phyloP scores from a whole-genome alignment of 2,329 filamentous ascomycete species.

The Teratosphaeria nubilosa region DNA sequence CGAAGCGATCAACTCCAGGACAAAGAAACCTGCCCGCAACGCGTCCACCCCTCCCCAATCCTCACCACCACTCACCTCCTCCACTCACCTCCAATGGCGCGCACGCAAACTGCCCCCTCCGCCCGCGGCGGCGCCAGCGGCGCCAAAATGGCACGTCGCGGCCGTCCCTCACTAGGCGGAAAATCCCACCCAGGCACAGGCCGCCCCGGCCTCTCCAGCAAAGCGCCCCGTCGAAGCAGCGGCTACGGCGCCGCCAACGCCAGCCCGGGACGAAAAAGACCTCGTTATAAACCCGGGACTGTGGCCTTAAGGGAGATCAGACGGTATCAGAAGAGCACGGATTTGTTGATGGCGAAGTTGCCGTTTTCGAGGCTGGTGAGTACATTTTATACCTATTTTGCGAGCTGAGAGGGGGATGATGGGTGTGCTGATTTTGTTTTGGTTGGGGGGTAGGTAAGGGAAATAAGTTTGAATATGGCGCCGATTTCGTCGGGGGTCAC shows the following conservation, averaged over 20 bases:
- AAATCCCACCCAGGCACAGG: slow-evolving; percentile 9
- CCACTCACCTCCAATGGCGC: slow-evolving; percentile 11
- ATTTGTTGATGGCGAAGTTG: slow-evolving; percentile 92
- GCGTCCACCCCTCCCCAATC: background rate
- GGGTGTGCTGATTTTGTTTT: too few species aligned
- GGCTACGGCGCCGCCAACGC: slow-evolving; percentile 2
- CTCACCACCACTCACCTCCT: background rate
- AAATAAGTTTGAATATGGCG: slow-evolving; percentile 95
- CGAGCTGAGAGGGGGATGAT: too few species aligned
- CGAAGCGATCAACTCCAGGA: background rate
- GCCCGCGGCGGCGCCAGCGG: slow-evolving; percentile 9
- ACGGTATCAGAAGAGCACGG: slow-evolving; percentile 94
- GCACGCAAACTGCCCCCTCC: slow-evolving; percentile 9
- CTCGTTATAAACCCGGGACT: slow-evolving; percentile 52
- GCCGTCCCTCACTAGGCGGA: slow-evolving; percentile 18
- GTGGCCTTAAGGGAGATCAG: slow-evolving; percentile 97
- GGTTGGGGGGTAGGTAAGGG: slow-evolving; percentile 51
- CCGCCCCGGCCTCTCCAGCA: slow-evolving; percentile 5
- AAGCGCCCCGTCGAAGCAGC: slow-evolving; percentile 8
- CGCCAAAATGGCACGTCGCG: slow-evolving; percentile 1
- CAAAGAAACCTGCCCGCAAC: background rate
- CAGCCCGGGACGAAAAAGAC: slow-evolving; percentile 17
- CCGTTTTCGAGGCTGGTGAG: slow-evolving; percentile 85
- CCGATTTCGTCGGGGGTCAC: slow-evolving; percentile 54
- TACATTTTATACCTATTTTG: background rate